phyloP scores from a whole-genome alignment of 2,329 filamentous ascomycete genomes.

The Colletotrichum sp. region DNA sequence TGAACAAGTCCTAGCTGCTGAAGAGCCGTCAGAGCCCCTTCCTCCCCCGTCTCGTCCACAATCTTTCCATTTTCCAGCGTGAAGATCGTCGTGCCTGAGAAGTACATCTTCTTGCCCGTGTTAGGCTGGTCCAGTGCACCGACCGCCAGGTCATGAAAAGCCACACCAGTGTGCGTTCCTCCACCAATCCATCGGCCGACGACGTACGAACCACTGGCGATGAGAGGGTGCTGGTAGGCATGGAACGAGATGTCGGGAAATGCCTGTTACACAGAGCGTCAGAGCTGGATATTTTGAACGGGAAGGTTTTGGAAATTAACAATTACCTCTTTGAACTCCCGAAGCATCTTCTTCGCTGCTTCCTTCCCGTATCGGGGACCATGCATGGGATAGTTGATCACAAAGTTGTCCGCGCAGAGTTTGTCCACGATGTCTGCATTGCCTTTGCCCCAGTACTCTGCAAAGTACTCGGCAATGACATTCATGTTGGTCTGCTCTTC shows the following conservation, averaged over 20 bases:
- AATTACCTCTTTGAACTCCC: neutral
- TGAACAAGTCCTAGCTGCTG: neutral
- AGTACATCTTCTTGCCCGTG: neutral
- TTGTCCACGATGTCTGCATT: neutral
- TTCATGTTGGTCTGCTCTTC: neutral
- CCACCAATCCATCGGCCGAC: neutral
- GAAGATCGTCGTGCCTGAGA: neutral
- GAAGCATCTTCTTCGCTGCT: neutral
- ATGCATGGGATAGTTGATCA: neutral
- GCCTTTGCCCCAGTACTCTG: neutral
- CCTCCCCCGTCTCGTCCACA: neutral
- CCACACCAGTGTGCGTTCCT: neutral
- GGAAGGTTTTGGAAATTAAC: neutral
- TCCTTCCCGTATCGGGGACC: neutral
- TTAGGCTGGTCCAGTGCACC: neutral
- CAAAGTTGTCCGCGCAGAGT: neutral
- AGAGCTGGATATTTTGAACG: neutral
- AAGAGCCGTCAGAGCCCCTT: neutral
- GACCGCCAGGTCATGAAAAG: neutral
- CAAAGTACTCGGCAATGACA: neutral
- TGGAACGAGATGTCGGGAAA: neutral
- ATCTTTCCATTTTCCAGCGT: neutral
- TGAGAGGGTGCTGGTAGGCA: slow-evolving; percentile 8
- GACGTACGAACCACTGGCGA: neutral
- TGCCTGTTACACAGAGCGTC: neutral